A percentile compares a stretch with the other conserved stretches of the same genome.
Conservation (phyloP, 2,329 filamentous ascomycete genomes). For the Cladobotryum mycophilum region DNA sequence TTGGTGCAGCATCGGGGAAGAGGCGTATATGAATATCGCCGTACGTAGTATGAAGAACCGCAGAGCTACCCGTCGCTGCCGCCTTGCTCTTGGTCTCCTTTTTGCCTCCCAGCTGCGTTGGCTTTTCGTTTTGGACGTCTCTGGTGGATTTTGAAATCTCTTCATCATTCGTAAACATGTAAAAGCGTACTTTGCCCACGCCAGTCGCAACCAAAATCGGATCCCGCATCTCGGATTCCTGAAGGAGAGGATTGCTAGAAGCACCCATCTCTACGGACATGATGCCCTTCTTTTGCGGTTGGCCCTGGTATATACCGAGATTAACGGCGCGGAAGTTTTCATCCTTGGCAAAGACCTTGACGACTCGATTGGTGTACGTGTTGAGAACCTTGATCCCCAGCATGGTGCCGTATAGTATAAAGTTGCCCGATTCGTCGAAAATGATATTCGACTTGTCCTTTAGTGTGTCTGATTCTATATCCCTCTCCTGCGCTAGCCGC, state of each 20-base stretch:
- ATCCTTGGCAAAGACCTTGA: slow-evolving; percentile 84
- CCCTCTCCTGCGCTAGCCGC: slow-evolving; percentile 76
- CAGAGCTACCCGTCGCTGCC: slow-evolving; percentile 68
- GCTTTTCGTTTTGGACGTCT: slow-evolving; percentile 93
- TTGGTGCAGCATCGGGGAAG: slow-evolving; percentile 88
- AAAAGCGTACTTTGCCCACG: slow-evolving; percentile 84
- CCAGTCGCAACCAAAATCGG: slow-evolving; percentile 83
- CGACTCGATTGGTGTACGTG: slow-evolving; percentile 85
- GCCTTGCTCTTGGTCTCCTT: slow-evolving; percentile 50
- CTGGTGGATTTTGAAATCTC: slow-evolving; percentile 76
- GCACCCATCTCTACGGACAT: slow-evolving; percentile 97
- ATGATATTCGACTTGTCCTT: slow-evolving; percentile 74
- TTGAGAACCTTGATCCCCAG: slow-evolving; percentile 93
- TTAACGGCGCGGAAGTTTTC: slow-evolving; percentile 81
- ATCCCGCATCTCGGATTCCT: slow-evolving; percentile 85
- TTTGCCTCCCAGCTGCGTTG: slow-evolving; percentile 56
- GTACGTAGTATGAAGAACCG: slow-evolving; percentile 84
- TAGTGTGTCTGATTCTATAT: slow-evolving; percentile 66
- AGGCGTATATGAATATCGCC: slow-evolving; percentile 92
- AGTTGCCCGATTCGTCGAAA: slow-evolving; percentile 94
- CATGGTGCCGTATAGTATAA: slow-evolving; percentile 89
- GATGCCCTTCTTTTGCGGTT: slow-evolving; percentile 87
- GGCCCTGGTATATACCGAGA: slow-evolving; percentile 85
- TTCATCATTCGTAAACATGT: slow-evolving; percentile 93
- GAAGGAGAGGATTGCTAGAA: slow-evolving; percentile 83